Evolutionary conservation across 371 early-diverging fungal genomes (phyloP), one percentile per base, ranked within the genome.

Genomic region (Mucor indicus): DNA sequence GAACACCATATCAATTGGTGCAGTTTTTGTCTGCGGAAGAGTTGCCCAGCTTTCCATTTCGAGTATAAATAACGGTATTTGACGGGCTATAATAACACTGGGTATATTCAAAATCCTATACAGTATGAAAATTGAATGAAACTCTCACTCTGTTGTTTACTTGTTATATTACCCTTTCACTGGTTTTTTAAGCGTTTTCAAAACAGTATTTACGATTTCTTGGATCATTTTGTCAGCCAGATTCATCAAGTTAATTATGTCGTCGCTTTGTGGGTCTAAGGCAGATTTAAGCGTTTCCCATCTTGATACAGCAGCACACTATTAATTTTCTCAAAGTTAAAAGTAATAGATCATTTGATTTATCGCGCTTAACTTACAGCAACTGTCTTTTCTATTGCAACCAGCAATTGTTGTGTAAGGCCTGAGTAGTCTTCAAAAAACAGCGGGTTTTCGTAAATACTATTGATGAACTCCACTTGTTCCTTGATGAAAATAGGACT

Each of bases 41-140:
- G 66, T 57, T 4, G 77, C 72, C 69, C 74, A 72, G 33, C 75
- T 75, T 38, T 77, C 77, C 59, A 79, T 72, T 44, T 77, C 75
- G 15, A 77, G 44, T 7, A 73, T 67, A 55, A 75, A 79, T 41
- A 70, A 71, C 11, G 80, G 77, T 64, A 75, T 75, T 48, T 79
- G 77, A 30, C 67, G 57, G 29, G 67, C 66, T 66, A 79, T 68
- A 8, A 76, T 68, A 38, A 79, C 67, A 9, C 75, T 57, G 1
- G 69, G 63, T 22, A 76, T 44, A 39, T 60, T 60, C 27, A 75
- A 29, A 11, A 54, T 47, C 24, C 72, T 67, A 38, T n/a, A 13
- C 17, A n/a, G n/a, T n/a, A n/a, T n/a, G n/a, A n/a, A 40, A 1
- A 29, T 21, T 27, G 30, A 43, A 41, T 25, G 6, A 31, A 22